Percentiles rank a stretch among this genome's conserved stretches.
phyloP scores from a whole-genome alignment of 192 early-diverging fungal species.

The Paraglomus brasilianum region DNA sequence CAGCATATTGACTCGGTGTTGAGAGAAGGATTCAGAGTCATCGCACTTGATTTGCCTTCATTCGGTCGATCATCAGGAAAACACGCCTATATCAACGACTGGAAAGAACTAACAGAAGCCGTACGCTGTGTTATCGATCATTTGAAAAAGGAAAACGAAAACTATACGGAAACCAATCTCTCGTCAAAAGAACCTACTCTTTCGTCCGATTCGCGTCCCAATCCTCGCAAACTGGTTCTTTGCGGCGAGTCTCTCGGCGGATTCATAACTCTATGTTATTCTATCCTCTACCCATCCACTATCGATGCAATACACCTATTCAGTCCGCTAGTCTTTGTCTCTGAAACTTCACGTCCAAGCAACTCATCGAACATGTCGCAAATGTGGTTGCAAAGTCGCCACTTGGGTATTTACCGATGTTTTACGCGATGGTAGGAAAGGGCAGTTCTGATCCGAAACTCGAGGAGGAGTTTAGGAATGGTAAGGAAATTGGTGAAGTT shows the following conservation, averaged over 20 bases:
- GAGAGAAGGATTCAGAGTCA: constrained; percentile 26
- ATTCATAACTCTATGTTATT: constrained; percentile 11
- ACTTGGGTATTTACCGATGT: constrained; percentile 17
- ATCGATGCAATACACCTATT: constrained; percentile 12
- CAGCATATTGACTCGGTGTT: not conserved
- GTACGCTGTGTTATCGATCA: constrained; percentile 13
- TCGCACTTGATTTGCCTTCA: constrained; percentile 18
- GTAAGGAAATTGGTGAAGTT: too few species aligned
- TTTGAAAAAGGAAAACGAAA: constrained; percentile 6
- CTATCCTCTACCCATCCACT: constrained; percentile 17
- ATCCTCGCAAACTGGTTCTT: constrained; percentile 7
- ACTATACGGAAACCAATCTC: not conserved
- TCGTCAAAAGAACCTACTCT: too few species aligned
- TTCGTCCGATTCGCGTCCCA: too few species aligned
- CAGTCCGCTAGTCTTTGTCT: constrained; percentile 16
- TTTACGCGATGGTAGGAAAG: constrained; percentile 6
- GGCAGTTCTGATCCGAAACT: constrained; percentile 9
- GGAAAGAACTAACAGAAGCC: constrained; percentile 14
- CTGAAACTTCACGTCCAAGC: not conserved
- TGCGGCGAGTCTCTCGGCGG: constrained; percentile 25
- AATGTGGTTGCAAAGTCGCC: constrained; percentile 8
- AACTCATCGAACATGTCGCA: constrained; percentile 8
- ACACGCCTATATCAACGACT: constrained; percentile 14
- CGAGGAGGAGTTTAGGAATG: not conserved
- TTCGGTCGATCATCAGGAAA: constrained; percentile 27